Conservation (phyloP, 2,329 filamentous ascomycete species). For the Penicillium verrucosum region DNA sequence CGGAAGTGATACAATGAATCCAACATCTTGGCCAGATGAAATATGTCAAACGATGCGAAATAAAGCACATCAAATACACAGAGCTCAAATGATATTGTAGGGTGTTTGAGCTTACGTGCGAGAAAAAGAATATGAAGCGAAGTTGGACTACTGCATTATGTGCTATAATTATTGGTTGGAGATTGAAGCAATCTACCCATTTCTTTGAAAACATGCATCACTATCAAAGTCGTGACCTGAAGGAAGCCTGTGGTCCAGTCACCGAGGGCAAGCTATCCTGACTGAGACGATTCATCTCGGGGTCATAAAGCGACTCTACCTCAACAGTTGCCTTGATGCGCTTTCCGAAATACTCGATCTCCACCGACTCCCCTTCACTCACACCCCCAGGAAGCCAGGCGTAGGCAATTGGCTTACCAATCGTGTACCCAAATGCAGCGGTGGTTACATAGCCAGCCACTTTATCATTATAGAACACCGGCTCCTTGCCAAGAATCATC, state of each 20-base stretch:
- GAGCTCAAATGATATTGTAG: background rate
- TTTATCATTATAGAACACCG: constrained; percentile 51
- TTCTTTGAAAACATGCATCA: background rate
- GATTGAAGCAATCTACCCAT: background rate
- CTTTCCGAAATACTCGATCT: constrained; percentile 61
- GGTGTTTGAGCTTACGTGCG: no score
- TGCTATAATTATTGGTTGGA: background rate
- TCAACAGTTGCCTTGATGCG: constrained; percentile 54
- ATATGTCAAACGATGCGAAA: no score
- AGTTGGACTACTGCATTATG: background rate
- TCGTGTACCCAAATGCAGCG: constrained; percentile 58
- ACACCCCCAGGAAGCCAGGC: constrained; percentile 54
- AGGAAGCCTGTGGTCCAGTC: constrained; percentile 4
- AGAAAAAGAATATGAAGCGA: no score
- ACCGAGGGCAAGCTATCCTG: constrained; percentile 15
- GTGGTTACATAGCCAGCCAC: constrained; percentile 58
- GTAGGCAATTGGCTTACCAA: constrained; percentile 59
- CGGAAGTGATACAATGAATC: no score
- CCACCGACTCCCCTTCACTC: constrained; percentile 50
- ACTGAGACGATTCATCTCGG: constrained; percentile 38
- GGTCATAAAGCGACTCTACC: constrained; percentile 50
- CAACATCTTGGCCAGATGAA: no score
- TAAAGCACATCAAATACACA: background rate
- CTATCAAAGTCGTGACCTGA: constrained; percentile 9
- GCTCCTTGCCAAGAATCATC: constrained; percentile 61